Percentiles rank a stretch among this genome's conserved stretches.
Conservation (phyloP, 2,329 filamentous ascomycete species). For the Simplicillium aogashimaense region DNA sequence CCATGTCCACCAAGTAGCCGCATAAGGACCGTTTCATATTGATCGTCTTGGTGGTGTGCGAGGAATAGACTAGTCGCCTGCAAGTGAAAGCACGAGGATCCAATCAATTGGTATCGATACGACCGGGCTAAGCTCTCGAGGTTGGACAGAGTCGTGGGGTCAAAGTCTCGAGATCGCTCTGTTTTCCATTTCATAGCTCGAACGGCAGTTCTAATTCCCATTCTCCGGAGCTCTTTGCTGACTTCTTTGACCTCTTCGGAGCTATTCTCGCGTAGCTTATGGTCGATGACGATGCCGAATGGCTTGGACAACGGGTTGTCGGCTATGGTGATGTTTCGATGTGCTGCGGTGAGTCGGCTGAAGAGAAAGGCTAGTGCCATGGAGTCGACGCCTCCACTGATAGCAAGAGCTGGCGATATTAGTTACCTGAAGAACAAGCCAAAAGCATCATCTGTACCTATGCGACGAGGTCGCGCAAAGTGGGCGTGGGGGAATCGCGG, state of each 20-base stretch:
- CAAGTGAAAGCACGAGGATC: slow-evolving; percentile 41
- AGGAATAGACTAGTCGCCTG: slow-evolving; percentile 56
- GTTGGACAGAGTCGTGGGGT: slow-evolving; percentile 37
- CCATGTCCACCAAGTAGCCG: slow-evolving; percentile 59
- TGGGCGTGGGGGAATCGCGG: slow-evolving; percentile 37
- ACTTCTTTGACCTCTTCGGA: slow-evolving; percentile 41
- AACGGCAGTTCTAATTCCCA: slow-evolving; percentile 22
- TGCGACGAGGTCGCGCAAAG: slow-evolving; percentile 21
- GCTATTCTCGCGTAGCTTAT: slow-evolving; percentile 44
- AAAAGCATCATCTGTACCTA: slow-evolving; percentile 25
- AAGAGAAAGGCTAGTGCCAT: slow-evolving; percentile 85
- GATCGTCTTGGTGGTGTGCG: slow-evolving; percentile 84
- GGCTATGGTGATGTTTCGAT: slow-evolving; percentile 26
- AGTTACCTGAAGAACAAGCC: not conserved
- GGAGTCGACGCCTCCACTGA: slow-evolving; percentile 94
- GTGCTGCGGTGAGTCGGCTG: slow-evolving; percentile 28
- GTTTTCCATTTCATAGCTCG: slow-evolving; percentile 36
- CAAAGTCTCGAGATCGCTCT: slow-evolving; percentile 15
- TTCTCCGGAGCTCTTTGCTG: slow-evolving; percentile 20
- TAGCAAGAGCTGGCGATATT: slow-evolving; percentile 51
- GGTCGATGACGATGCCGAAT: slow-evolving; percentile 44
- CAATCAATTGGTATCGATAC: slow-evolving; percentile 64
- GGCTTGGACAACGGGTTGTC: slow-evolving; percentile 34
- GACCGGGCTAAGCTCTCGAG: slow-evolving; percentile 70
- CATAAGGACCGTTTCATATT: slow-evolving; percentile 82